Base-by-base conservation (phyloP, 2,329 filamentous ascomycete species). In the Colletotrichum filicis region DNA sequence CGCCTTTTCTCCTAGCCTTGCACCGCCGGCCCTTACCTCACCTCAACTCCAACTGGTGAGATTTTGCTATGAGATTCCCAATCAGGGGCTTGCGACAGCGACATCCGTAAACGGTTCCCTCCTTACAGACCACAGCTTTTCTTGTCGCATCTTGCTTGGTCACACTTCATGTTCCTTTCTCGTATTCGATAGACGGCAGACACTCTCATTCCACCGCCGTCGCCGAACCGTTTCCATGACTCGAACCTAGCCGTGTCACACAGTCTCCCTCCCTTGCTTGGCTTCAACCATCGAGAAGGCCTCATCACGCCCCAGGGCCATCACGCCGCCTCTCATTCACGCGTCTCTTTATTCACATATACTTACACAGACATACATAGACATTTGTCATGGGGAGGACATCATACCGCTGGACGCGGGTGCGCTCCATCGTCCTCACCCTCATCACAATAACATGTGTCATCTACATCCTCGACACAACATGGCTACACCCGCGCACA, bases 391-490 rank as follows among this genome's bases (percentile, higher is more conserved):
- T 64, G 61, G 14, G 46, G 14, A n/a, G 26, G 6, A 26, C 49
- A 3, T 57, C 37, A 42, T 65, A 73, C 66, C 71, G 71, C 61
- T 66, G 71, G 71, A 53, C 56, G 6, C 60, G 71, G 42, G 71
- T 71, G 26, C 71, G 71, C 32, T 60, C 66, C 24, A 61, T 66
- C 56, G 28, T 53, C 49, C 30, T 65, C 30, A 16, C 8, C 56
- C 22, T 66, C 49, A 11, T 68, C 56, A 30, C 55, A 9, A 52
- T 63, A 22, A 32, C 37, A 19, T 35, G 24, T 11, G 22, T 73
- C 35, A 4, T 66, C 61, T 73, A 71, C 46, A 71, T 66, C 56
- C n/a, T 73, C 12, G 58, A 37, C 49, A 52, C 66, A 7, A 35
- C 28, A 22, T 57, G 60, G 53, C 16, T 58, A 22, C 52, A 24